Evolutionary conservation across 805 yeast genomes (phyloP).

Genomic region (Candida orba): DNA sequence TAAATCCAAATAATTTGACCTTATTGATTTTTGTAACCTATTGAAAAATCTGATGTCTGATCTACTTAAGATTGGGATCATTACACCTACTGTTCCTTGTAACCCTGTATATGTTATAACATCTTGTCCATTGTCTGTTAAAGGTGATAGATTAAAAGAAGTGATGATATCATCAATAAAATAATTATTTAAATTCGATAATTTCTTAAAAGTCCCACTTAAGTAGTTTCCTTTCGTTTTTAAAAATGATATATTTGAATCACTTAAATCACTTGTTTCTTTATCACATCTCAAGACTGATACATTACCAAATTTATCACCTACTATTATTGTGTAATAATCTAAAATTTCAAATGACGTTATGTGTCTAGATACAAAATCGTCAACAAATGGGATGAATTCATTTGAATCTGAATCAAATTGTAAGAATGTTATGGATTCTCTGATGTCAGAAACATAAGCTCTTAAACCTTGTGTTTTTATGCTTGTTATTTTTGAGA

Average conservation of each 20-base stretch:
- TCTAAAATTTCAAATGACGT: conserved; percentile 60
- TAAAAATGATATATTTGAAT: conserved; percentile 35
- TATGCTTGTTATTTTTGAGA: conserved; percentile 47
- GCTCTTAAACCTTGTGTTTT: conserved; percentile 50
- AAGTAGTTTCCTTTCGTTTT: conserved; percentile 27
- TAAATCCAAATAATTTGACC: conserved; percentile 21
- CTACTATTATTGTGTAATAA: conserved; percentile 68
- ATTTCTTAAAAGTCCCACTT: conserved; percentile 47
- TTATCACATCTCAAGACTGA: conserved; percentile 57
- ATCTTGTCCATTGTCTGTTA: conserved; percentile 60
- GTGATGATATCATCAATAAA: conserved; percentile 67
- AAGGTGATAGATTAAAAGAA: conserved; percentile 44
- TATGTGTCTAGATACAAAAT: conserved; percentile 57
- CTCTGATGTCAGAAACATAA: conserved; percentile 63
- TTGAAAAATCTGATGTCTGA: conserved; percentile 55
- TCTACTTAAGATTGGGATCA: conserved; percentile 58
- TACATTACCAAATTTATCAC: conserved; percentile 82
- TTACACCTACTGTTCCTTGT: conserved; percentile 73
- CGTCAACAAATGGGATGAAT: conserved; percentile 65
- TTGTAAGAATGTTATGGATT: conserved; percentile 52
- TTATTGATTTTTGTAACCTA: conserved; percentile 43
- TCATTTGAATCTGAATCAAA: conserved; percentile 40
- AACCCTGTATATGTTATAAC: conserved; percentile 65
- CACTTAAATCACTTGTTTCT: conserved; percentile 41
- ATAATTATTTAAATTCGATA: conserved; percentile 48